Conservation (phyloP, 805 yeast genomes). For the Teunomyces barrocoloradensis region DNA sequence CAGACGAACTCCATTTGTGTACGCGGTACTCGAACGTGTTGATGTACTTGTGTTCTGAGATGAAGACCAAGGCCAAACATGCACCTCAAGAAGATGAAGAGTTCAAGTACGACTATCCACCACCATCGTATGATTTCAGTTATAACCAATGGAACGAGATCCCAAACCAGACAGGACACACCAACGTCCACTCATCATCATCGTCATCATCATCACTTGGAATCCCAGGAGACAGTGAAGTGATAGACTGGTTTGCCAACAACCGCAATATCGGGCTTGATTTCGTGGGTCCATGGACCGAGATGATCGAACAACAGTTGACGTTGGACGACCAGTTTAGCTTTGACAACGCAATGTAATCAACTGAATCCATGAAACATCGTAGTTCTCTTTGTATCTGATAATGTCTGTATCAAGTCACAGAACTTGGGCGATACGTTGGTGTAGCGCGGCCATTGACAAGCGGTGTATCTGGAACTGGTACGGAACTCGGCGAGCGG, state of each 20-base stretch:
- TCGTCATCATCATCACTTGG: slow-evolving; percentile 11
- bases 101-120: neutral
- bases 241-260: slow-evolving; percentile 44
- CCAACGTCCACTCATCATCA: neutral
- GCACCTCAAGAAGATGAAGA: slow-evolving; percentile 7
- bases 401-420: no score
- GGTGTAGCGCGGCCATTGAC: slow-evolving; percentile 3
- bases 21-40: slow-evolving; percentile 74
- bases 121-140: neutral
- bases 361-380: no score
- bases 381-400: no score
- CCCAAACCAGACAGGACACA: no score
- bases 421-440: neutral
- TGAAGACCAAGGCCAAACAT: slow-evolving; percentile 48
- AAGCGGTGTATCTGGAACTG: slow-evolving; percentile 5
- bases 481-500: slow-evolving; percentile 7
- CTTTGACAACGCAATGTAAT: slow-evolving; percentile 20
- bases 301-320: slow-evolving; percentile 69
- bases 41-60: slow-evolving; percentile 72
- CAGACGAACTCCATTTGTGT: slow-evolving; percentile 84
- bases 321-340: slow-evolving; percentile 31
- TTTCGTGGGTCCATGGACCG: slow-evolving; percentile 73
- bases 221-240: slow-evolving; percentile 37
- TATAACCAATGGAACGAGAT: neutral
- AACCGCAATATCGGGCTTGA: slow-evolving; percentile 41